phyloP scores from a whole-genome alignment of 2,329 filamentous ascomycete genomes.

The Bimuria novae-zelandiae region DNA sequence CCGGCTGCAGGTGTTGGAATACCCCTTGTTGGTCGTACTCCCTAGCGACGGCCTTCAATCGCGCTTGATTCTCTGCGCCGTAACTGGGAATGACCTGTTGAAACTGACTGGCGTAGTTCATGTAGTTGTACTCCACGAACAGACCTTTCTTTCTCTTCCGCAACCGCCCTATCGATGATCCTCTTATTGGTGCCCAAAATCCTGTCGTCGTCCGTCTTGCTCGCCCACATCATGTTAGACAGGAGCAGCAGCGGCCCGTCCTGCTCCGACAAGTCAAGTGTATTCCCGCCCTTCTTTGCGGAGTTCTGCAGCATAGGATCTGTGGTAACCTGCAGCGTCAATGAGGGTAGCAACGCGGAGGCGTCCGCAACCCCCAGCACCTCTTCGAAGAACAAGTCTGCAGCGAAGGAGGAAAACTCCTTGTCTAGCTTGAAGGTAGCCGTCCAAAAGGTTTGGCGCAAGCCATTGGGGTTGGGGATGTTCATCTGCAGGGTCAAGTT shows the following conservation, averaged over 20 bases:
- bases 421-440: constrained; percentile 31
- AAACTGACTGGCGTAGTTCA: constrained; percentile 54
- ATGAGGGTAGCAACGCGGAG: constrained; percentile 18
- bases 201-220: constrained; percentile 26
- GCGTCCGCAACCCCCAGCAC: constrained; percentile 21
- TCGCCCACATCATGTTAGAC: constrained; percentile 24
- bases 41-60: constrained; percentile 39
- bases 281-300: constrained; percentile 30
- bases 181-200: constrained; percentile 22
- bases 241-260: constrained; percentile 26
- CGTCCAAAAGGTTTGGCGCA: constrained; percentile 34
- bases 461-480: constrained; percentile 18
- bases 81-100: constrained; percentile 52
- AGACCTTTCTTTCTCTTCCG: constrained; percentile 8
- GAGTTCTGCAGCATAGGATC: constrained; percentile 26
- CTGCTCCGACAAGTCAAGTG: constrained; percentile 29
- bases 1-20: constrained; percentile 49
- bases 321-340: constrained; percentile 35
- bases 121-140: constrained; percentile 46
- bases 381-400: constrained; percentile 32
- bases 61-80: constrained; percentile 43
- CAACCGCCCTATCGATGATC: constrained; percentile 18
- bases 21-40: constrained; percentile 50
- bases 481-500: constrained; percentile 27
- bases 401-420: constrained; percentile 20